These are phyloP conservation scores for Hyaloperonospora brassicae DNA, from an alignment of 352 stramenopile genomes.

Conservation along the genomic window DNA sequence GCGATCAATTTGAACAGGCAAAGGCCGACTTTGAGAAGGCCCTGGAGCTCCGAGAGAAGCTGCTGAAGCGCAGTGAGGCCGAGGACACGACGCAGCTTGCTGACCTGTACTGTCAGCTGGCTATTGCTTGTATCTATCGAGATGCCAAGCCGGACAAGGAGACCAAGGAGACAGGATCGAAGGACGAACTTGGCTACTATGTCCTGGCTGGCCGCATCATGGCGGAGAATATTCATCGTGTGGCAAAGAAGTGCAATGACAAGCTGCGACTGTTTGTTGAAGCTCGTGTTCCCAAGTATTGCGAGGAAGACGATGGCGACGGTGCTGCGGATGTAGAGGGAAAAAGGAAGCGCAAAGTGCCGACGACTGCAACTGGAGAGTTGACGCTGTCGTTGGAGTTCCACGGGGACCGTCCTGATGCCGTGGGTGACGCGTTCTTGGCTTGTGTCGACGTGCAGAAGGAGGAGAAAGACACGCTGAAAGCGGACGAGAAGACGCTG, in stretches of 20 bases:
- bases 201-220: constrained; percentile 74
- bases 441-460: constrained; percentile 31
- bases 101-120: constrained; percentile 76
- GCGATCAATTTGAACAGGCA: constrained; percentile 70
- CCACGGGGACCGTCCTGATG: constrained; percentile 40
- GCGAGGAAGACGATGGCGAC: constrained; percentile 13
- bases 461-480: constrained; percentile 15
- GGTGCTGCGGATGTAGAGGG: constrained; percentile 23
- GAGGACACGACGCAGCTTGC: constrained; percentile 71
- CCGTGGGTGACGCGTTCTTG: constrained; percentile 52
- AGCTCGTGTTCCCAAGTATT: constrained; percentile 47
- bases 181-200: constrained; percentile 71
- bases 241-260: constrained; percentile 30
- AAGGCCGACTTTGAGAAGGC: constrained; percentile 74
- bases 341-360: constrained; percentile 66
- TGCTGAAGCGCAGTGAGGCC: constrained; percentile 53
- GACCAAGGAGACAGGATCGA: constrained; percentile 18
- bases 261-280: constrained; percentile 46
- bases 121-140: constrained; percentile 81
- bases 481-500: constrained; percentile 37
- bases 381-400: constrained; percentile 34
- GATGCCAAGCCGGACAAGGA: constrained; percentile 30
- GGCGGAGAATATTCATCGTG: constrained; percentile 70
- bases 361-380: not conserved
- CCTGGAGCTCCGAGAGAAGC: constrained; percentile 58